Evolutionary conservation across 495 filamentous ascomycete species (phyloP), one percentile per base, ranked within the genome.

Genomic region (Chaetomium tenue): DNA sequence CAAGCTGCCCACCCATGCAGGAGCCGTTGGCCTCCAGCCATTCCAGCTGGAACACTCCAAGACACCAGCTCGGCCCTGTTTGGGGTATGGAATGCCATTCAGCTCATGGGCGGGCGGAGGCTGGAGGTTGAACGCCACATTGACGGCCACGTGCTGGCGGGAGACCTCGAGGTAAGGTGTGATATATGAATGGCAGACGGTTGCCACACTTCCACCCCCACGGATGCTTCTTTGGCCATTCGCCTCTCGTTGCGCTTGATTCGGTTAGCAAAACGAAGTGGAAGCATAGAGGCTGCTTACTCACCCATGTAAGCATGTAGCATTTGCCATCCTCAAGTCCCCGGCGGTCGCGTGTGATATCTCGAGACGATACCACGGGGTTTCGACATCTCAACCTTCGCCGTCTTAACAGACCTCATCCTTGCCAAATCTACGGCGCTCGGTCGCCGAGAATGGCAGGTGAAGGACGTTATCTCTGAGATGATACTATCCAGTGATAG

Each of bases 391-490:
- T 33, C 3, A 6, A 37, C 25, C 3, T 5, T 44, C 39, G 23
- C 23, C 0, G 13, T 46, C 57, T 4, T 18, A 30, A 20, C 18
- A 46, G 40, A 28, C 56, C 22, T n/a, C 15, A 59, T 48, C 57
- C 57, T 30, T 47, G 57, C 11, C 56, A 30, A 8, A 15, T 2
- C 7, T 6, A 8, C 2, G 0, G 12, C 15, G 1, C 12, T 60
- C 58, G 58, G 58, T 60, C 44, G 23, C 58, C 44, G 46, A 51
- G 44, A 60, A 60, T 37, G 58, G 58, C 44, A 60, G 58, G 58
- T 39, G 28, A 25, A 28, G 39, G 46, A n/a, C 46, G 44, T 16
- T 50, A 39, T 60, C 58, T 37, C 42, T 50, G 28, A 60, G 15
- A 48, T 23, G 23, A 39, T 51, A 28, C 28, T 39, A 30, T 39